These are phyloP conservation scores for Melocanna baccifera DNA, from an alignment of 176 grass and related monocot genomes.

Conservation along the genomic window DNA sequence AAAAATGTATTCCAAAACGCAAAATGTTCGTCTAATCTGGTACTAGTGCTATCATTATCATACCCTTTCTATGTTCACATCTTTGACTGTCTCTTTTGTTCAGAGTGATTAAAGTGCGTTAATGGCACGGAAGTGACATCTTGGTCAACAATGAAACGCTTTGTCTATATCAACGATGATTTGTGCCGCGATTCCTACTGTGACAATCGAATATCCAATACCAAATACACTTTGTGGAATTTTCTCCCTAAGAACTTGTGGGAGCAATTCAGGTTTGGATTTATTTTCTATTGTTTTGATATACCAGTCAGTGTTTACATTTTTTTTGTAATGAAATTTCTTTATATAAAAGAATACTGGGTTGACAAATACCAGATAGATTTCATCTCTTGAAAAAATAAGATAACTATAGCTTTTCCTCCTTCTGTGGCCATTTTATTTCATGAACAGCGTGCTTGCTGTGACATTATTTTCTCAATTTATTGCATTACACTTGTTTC, in stretches of 20 bases:
- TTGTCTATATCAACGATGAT: slow-evolving; percentile 80
- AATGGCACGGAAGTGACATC: slow-evolving; percentile 31
- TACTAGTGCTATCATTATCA: background rate
- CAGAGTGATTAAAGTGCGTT: background rate
- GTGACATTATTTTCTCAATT: background rate
- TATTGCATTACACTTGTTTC: background rate
- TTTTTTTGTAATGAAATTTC: background rate
- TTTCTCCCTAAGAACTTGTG: slow-evolving; percentile 85
- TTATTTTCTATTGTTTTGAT: slow-evolving; percentile 8
- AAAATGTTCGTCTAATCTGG: background rate
- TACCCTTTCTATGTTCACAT: background rate
- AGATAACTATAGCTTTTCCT: background rate
- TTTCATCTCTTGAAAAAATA: background rate
- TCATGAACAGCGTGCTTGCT: background rate
- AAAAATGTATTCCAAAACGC: background rate
- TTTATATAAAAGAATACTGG: background rate
- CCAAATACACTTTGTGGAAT: slow-evolving; percentile 83
- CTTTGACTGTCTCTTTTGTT: background rate
- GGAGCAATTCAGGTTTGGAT: slow-evolving; percentile 90
- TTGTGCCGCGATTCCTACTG: slow-evolving; percentile 35
- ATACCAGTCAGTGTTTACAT: background rate
- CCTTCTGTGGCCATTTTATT: background rate
- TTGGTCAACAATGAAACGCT: slow-evolving; percentile 55
- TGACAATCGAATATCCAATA: slow-evolving; percentile 85
- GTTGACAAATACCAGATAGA: background rate